Conservation (phyloP, 805 yeast genomes). For the Zygoascus flipseniorum region DNA sequence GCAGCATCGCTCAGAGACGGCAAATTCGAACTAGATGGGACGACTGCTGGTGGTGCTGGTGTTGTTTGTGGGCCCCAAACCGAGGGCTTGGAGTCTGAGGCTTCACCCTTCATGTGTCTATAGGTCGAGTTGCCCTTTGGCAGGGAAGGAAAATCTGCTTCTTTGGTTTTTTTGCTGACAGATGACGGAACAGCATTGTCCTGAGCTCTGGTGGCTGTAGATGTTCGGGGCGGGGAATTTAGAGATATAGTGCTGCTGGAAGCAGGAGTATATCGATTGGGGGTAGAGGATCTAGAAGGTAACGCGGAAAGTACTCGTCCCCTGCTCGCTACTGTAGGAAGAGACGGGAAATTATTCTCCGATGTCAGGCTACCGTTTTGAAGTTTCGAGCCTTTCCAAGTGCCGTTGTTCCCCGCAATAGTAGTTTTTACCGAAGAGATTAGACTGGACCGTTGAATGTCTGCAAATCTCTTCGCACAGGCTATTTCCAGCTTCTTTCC, state of each 20-base stretch:
- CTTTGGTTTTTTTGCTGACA: neutral
- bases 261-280: neutral
- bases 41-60: neutral
- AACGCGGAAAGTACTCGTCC: neutral
- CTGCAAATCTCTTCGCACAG: neutral
- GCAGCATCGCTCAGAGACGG: neutral
- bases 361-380: neutral
- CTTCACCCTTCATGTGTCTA: neutral
- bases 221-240: conserved; percentile 3
- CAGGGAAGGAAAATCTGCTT: conserved; percentile 42
- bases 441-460: neutral
- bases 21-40: neutral
- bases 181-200: conserved; percentile 2
- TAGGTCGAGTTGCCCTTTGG: conserved; percentile 2
- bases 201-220: neutral
- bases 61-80: neutral
- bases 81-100: neutral
- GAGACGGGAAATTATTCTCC: conserved; percentile 5
- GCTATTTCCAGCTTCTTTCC: conserved; percentile 6
- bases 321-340: conserved; percentile 6
- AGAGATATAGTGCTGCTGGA: neutral
- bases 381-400: neutral
- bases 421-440: neutral
- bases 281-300: neutral
- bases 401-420: neutral